Base-by-base conservation (phyloP, 371 early-diverging fungal genomes). In the Mortierella sp. region DNA sequence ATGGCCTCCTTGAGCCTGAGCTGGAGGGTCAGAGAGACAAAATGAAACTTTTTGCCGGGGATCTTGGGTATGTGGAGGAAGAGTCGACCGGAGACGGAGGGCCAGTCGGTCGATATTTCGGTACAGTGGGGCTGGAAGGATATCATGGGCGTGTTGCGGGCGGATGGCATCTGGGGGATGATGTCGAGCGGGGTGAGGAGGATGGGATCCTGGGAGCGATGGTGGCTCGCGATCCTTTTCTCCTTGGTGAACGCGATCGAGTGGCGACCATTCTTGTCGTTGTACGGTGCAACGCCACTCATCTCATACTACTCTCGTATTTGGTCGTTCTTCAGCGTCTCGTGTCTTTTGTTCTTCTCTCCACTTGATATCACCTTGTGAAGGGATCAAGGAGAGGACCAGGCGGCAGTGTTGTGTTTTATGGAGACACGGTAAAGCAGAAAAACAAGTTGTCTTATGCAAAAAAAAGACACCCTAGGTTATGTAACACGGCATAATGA, bases 91-190 rank as follows among this genome's bases (percentile, higher is more conserved):
- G 83, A 82, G 14, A 82, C 75, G 11, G 83, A 78, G n/a, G 83
- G 78, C 13, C 52, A 64, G 24, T 74, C 73, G 3, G 79, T 82
- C 41, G 78, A 72, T 50, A 78, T 78, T 26, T 78, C 76, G 19
- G 67, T 74, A 40, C 78, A 70, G 31, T 77, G 75, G 13, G 71
- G 78, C 14, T 82, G 83, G 43, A 82, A 66, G 14, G 83, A 74
- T 55, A 82, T 61, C 83, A 82, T 78, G 29, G 83, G 83, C 5
- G 83, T 82, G 50, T 82, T 82, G n/a, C 83, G 52, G 16, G 83
- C 83, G 11, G 74, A 67, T 19, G 78, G 75, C 39, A 64, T 77
- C 43, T 77, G 81, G 8, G 74, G 71, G 13, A 39, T 43, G 2
- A 64, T 10, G 31, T 76, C 77, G 4, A 55, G 55, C 0, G 74